These are phyloP conservation scores for Boletus subcaerulescens DNA, from an alignment of 768 basidiomycete genomes.

Conservation along the genomic window DNA sequence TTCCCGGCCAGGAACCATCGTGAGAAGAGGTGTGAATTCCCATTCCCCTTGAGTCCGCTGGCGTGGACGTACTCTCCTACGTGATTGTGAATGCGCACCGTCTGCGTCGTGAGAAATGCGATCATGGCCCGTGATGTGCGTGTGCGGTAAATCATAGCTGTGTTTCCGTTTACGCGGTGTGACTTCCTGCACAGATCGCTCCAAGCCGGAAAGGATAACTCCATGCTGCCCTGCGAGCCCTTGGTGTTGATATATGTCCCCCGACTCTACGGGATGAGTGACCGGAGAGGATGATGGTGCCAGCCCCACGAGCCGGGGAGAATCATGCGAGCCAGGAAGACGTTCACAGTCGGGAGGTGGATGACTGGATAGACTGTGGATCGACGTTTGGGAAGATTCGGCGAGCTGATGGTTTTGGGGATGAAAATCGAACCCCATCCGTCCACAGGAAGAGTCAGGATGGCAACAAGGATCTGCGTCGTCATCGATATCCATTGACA, in stretches of 20 bases:
- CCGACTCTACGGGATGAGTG: background rate
- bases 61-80: conserved; percentile 9
- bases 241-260: background rate
- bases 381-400: background rate
- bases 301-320: background rate
- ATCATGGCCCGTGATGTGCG: background rate
- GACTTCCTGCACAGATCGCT: background rate
- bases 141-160: background rate
- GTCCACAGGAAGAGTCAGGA: background rate
- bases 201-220: background rate
- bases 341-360: background rate
- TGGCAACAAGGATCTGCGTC: background rate
- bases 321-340: background rate
- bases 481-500: conserved; percentile 13
- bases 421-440: background rate
- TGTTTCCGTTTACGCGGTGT: conserved; percentile 19
- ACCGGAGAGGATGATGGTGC: background rate
- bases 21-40: conserved; percentile 25
- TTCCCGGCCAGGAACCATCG: conserved; percentile 10
- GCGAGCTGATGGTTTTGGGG: background rate
- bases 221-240: background rate
- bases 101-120: background rate
- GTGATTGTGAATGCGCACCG: background rate
- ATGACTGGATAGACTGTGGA: background rate
- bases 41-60: conserved; percentile 1